Evolutionary conservation across 2,329 filamentous ascomycete genomes (phyloP).

Genomic region (Cadophora luteo-olivacea): DNA sequence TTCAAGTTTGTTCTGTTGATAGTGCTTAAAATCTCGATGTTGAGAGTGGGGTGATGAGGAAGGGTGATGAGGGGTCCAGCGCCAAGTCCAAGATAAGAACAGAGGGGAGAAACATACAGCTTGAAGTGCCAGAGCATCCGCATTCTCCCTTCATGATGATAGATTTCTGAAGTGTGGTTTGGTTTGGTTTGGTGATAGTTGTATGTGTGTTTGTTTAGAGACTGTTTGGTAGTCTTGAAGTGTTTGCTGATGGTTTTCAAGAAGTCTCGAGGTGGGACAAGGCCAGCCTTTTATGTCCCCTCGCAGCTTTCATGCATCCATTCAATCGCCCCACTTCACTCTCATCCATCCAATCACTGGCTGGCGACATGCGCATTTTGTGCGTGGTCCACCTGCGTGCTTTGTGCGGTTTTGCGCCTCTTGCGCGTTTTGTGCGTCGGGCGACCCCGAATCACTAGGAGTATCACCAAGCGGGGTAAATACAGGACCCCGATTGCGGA

Average conservation of each 20-base stretch:
- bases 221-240: neutral
- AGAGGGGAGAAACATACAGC: slow-evolving; percentile 42
- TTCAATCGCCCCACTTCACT: neutral
- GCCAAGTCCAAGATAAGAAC: neutral
- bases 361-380: neutral
- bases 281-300: slow-evolving; percentile 18
- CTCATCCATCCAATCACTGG: neutral
- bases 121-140: slow-evolving; percentile 47
- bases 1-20: neutral
- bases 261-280: slow-evolving; percentile 1
- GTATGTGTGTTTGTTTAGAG: slow-evolving; percentile 13
- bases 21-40: no score
- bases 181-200: neutral
- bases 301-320: neutral
- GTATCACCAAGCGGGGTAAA: neutral
- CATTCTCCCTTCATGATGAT: slow-evolving; percentile 49
- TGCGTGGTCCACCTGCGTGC: slow-evolving; percentile 7
- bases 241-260: neutral
- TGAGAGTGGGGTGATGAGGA: neutral
- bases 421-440: slow-evolving; percentile 14
- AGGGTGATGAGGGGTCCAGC: slow-evolving; percentile 16
- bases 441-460: neutral
- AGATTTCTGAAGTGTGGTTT: slow-evolving; percentile 16
- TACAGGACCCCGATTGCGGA: neutral
- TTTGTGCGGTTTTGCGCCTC: slow-evolving; percentile 9